phyloP scores from a whole-genome alignment of 2,329 filamentous ascomycete genomes.

The Emergomyces orientalis region DNA sequence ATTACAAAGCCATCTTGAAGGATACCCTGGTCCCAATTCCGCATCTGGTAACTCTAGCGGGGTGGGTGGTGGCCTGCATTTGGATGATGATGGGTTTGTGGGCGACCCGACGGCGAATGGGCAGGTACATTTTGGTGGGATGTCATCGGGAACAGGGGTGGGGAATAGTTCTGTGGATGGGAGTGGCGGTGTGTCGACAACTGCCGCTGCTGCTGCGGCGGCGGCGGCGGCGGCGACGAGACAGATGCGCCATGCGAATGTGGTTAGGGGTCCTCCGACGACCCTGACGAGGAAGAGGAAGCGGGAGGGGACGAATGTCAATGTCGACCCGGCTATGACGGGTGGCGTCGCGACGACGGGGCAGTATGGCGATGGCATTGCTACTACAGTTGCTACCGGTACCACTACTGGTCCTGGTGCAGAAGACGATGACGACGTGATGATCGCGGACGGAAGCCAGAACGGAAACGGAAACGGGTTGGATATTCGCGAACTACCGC shows the following conservation, averaged over 20 bases:
- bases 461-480: slow-evolving; percentile 18
- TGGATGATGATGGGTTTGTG: slow-evolving; percentile 34
- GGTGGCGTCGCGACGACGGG: not conserved
- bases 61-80: slow-evolving; percentile 28
- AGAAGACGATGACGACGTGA: slow-evolving; percentile 16
- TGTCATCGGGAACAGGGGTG: slow-evolving; percentile 15
- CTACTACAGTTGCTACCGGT: not conserved
- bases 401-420: not conserved
- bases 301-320: slow-evolving; percentile 11
- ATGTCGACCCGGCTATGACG: slow-evolving; percentile 18
- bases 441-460: slow-evolving; percentile 11
- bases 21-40: slow-evolving; percentile 20
- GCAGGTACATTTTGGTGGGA: slow-evolving; percentile 21
- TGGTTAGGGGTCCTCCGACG: slow-evolving; percentile 1
- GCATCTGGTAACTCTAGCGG: not conserved
- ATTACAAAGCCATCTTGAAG: slow-evolving; percentile 32
- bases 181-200: not conserved
- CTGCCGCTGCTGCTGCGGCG: not conserved
- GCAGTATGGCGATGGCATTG: slow-evolving; percentile 6
- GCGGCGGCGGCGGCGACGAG: not conserved
- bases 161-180: not conserved
- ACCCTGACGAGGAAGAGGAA: slow-evolving; percentile 10
- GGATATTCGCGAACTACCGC: slow-evolving; percentile 30
- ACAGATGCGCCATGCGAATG: slow-evolving; percentile 7
- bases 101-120: slow-evolving; percentile 16